Evolutionary conservation across 768 basidiomycete species (phyloP), one percentile per base, ranked within the genome.

Genomic region (Inosperma sp.): DNA sequence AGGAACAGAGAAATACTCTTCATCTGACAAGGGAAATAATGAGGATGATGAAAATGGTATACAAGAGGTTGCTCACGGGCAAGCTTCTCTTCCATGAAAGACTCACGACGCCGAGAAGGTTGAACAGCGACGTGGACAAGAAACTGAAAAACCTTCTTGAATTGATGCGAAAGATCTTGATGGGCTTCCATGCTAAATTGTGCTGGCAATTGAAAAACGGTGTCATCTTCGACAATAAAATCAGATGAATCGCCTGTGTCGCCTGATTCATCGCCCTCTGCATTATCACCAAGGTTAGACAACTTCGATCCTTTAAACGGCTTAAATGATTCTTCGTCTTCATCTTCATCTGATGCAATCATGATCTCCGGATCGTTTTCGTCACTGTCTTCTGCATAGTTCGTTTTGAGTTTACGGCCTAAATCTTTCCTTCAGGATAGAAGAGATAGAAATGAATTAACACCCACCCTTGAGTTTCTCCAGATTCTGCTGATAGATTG

Each of bases 101-200:
- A 58, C 40, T 68, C 71, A 16, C 88, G 73, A 39, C 82, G 72
- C 3, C 63, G 65, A 14, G 72, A 64, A 5, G 79, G 73, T 26
- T 72, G 79, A 25, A 89, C 82, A 30, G 86, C 86, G 34, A 94
- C 70, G 57, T 93, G 83, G 10, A 93, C 87, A 56, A 93, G 88
- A 23, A 93, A 78, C 61, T 95, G 92, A 57, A 89, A 92, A 36
- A 93, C 75, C 31, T 86, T 83, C 68, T 92, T 93, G 78, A 92
- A 91, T 54, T 92, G 87, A 55, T 86, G 79, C 12, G 78, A 70
- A 16, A 87, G 72, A 58, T 89, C 86, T 62, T 91, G 82, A 62
- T 86, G 84, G 2, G 83, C 75, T 48, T 78, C 78, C 82, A 88
- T 83, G 65, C 88, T 92, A 68, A 90, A 95, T 59, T 85, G 80